Conservation (phyloP, 179 eudicot genomes). For the Nepenthes alata region DNA sequence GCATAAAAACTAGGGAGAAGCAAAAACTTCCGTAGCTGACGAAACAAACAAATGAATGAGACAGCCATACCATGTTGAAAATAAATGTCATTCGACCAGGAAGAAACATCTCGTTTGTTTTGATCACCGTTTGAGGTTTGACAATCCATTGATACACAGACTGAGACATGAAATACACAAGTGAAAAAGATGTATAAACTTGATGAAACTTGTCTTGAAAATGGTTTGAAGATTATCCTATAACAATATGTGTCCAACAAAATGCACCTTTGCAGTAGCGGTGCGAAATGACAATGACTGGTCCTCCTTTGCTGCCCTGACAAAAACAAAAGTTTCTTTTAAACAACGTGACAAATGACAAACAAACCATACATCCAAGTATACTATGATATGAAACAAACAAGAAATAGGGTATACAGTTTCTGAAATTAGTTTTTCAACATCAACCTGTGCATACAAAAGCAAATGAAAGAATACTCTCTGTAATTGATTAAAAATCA, state of each 20-base stretch:
- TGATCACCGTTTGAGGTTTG: slow-evolving; percentile 71
- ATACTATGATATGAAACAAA: no score
- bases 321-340: background rate
- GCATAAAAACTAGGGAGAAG: no score
- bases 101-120: slow-evolving; percentile 93
- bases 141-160: slow-evolving; percentile 84
- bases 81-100: slow-evolving; percentile 94
- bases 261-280: slow-evolving; percentile 65
- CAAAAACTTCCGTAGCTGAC: background rate
- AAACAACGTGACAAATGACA: no score
- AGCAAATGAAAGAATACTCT: no score
- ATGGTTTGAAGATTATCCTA: background rate
- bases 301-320: slow-evolving; percentile 66
- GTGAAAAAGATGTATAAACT: background rate
- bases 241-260: background rate
- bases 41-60: background rate
- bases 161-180: slow-evolving; percentile 23
- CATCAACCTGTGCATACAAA: no score
- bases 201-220: background rate
- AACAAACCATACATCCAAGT: no score
- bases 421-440: no score
- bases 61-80: slow-evolving; percentile 63
- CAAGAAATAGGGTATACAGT: no score
- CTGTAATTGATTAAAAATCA: no score
- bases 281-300: slow-evolving; percentile 79